Conservation (phyloP, 768 basidiomycete genomes). For the Termitomyces sp. region DNA sequence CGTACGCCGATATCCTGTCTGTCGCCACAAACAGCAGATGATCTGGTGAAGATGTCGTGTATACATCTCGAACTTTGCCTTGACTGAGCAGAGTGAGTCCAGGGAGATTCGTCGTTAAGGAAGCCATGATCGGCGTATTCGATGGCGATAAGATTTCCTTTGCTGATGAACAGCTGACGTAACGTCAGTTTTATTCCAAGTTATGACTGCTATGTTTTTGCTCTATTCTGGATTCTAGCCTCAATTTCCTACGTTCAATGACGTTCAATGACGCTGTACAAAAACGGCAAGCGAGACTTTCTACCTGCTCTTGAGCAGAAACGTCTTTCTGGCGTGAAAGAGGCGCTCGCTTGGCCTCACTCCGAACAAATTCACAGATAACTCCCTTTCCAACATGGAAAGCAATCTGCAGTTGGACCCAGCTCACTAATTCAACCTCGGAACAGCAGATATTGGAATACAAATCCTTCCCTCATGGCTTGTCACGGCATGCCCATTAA, state of each 20-base stretch:
- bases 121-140: constrained; percentile 9
- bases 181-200: neutral
- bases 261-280: too few relatives aligned
- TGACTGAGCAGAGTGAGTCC: constrained; percentile 68
- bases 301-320: constrained; percentile 60
- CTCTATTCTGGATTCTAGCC: too few relatives aligned
- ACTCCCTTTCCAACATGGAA: constrained; percentile 96
- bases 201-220: too few relatives aligned
- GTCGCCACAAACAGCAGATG: constrained; percentile 90
- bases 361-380: constrained; percentile 76
- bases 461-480: constrained; percentile 93
- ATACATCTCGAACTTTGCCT: constrained; percentile 97
- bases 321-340: constrained; percentile 80
- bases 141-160: neutral
- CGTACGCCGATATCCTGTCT: constrained; percentile 95
- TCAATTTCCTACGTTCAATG: too few relatives aligned
- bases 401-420: constrained; percentile 92
- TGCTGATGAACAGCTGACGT: neutral
- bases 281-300: too few relatives aligned
- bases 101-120: constrained; percentile 51
- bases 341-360: constrained; percentile 59
- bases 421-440: constrained; percentile 97
- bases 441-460: constrained; percentile 89
- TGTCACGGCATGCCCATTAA: constrained; percentile 99
- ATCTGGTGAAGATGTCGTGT: constrained; percentile 63